These are phyloP conservation scores for Penicillium lividum DNA, from an alignment of 495 filamentous ascomycete genomes.

Conservation along the genomic window DNA sequence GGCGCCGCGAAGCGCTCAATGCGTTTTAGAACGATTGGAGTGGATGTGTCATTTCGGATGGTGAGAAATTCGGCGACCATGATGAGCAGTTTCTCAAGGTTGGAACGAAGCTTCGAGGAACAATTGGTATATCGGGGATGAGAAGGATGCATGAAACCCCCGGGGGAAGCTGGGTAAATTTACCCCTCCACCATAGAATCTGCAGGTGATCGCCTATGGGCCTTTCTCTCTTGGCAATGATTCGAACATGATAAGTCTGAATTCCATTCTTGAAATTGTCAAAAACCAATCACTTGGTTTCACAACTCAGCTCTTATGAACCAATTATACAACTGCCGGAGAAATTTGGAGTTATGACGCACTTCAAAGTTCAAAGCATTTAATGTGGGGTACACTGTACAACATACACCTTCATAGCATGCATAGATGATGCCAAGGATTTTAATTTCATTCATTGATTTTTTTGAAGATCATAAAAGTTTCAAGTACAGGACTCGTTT, in stretches of 20 bases:
- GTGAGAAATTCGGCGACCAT: constrained; percentile 58
- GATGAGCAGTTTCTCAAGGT: constrained; percentile 11
- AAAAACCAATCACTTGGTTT: not conserved
- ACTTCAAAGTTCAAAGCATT: not conserved
- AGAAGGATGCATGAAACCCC: no score
- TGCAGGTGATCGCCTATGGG: constrained; percentile 18
- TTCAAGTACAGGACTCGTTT: no score
- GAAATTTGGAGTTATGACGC: not conserved
- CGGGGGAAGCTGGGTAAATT: not conserved
- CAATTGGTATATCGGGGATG: not conserved
- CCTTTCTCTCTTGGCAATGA: constrained; percentile 20
- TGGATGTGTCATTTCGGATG: constrained; percentile 85
- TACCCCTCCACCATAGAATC: constrained; percentile 25
- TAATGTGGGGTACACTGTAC: no score
- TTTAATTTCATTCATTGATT: no score
- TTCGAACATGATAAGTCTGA: constrained; percentile 19
- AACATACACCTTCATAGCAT: no score
- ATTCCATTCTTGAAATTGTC: not conserved
- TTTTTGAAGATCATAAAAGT: no score
- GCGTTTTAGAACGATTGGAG: constrained; percentile 67
- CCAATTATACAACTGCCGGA: not conserved
- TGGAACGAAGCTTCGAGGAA: not conserved
- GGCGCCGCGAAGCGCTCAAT: constrained; percentile 70
- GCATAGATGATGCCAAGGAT: no score
- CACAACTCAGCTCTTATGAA: not conserved